Base-by-base conservation (phyloP, 2,329 filamentous ascomycete species). In the Colletotrichum orbiculare region DNA sequence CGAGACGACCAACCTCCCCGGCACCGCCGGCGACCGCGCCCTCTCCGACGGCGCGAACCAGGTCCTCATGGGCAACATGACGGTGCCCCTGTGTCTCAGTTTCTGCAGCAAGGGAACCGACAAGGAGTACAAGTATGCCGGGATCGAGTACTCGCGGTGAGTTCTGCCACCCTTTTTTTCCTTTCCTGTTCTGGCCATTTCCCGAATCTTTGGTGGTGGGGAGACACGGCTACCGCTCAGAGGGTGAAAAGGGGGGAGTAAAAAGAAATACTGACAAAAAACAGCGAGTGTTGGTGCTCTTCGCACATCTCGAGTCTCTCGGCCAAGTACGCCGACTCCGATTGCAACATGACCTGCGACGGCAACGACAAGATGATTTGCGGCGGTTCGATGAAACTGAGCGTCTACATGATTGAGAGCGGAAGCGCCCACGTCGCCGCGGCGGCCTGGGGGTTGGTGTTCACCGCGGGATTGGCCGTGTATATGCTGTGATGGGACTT, bases 261-360 rank as follows among this genome's bases (percentile, higher is more conserved):
- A 17, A 5, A 25, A 17, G 25, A 25, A 25, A 25, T 25, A 1
- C 25, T 25, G 25, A 25, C 25, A 25, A 7, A 7, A 37, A 55
- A 39, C 39, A 85, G 85, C 59, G 86, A 89, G 76, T 89, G 87
- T 79, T 89, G 85, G 81, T 89, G 87, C 73, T 79, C 83, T 25
- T 76, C 81, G 15, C 76, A 76, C 50, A 70, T 89, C n/a, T 81
- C 80, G 8, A 73, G 75, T 8, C 78, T 86, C 33, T 80, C 84
- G 13, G 72, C 71, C 9, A 79, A 80, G 66, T 73, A 87, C 9
- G 70, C 78, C 37, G 85, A 87, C 25, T 69, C 68, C 15, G 75
- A 76, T 2, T 89, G 87, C 74, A 74, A 82, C 61, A 78, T 82
- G 38, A 74, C 83, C 0, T 89, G 87, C 68, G 80, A 83, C 49